Percentiles rank a stretch among this genome's conserved stretches.
Conservation (phyloP, 306 rosid genomes). For the Gynostemma pentaphyllum region DNA sequence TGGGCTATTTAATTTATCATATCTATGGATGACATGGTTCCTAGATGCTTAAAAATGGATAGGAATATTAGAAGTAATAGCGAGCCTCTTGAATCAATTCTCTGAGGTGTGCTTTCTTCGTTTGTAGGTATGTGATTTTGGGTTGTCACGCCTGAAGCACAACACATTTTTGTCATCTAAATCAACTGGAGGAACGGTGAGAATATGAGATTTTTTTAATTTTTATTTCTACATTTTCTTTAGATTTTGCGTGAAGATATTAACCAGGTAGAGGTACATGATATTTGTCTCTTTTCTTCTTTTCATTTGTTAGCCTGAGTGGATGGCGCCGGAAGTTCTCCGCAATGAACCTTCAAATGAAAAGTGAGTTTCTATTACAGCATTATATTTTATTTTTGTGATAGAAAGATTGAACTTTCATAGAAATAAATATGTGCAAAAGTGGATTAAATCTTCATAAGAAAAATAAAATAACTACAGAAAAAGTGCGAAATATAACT, state of each 20-base stretch:
- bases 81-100: not conserved
- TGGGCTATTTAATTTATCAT: not conserved
- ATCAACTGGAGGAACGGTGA: slow-evolving; percentile 99
- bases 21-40: not conserved
- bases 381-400: no score
- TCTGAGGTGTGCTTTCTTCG: not conserved
- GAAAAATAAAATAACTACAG: no score
- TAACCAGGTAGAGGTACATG: not conserved
- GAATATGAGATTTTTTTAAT: slow-evolving; percentile 20
- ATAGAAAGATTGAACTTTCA: no score
- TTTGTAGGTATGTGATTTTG: slow-evolving; percentile 84
- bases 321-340: slow-evolving; percentile 99
- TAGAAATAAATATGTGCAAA: no score
- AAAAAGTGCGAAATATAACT: no score
- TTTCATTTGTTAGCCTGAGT: slow-evolving; percentile 70
- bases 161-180: slow-evolving; percentile 95
- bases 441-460: no score
- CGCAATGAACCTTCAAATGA: slow-evolving; percentile 98
- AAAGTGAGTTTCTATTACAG: slow-evolving; percentile 73
- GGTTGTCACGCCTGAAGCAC: slow-evolving; percentile 97
- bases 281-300: not conserved
- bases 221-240: not conserved
- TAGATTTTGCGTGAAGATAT: not conserved
- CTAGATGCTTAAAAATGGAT: not conserved
- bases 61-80: not conserved